Evolutionary conservation across 129 eudicot species (phyloP).

Genomic region (Chrysanthemum lavandulifolium): DNA sequence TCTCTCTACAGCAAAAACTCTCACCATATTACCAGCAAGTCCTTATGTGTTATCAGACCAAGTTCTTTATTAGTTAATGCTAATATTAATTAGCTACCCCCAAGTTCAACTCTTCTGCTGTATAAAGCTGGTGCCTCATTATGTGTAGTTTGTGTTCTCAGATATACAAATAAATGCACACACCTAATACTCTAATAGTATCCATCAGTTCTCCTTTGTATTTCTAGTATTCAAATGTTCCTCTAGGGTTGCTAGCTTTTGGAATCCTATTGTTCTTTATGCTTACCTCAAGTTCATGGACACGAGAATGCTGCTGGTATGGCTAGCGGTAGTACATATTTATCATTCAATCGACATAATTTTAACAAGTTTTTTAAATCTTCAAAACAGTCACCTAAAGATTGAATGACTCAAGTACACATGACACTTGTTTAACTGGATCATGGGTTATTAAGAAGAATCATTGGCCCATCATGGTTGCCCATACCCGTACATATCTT

Average conservation of each 20-base stretch:
- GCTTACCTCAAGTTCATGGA: conserved; percentile 10
- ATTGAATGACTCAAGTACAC: conserved; percentile 13
- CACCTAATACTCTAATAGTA: not conserved
- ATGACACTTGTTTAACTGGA: conserved; percentile 18
- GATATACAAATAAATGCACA: not conserved
- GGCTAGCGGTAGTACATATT: conserved; percentile 1
- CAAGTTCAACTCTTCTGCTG: not conserved
- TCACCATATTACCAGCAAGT: not conserved
- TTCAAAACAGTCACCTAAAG: conserved; percentile 8
- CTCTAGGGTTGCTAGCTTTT: conserved; percentile 9
- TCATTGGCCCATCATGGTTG: conserved; percentile 32
- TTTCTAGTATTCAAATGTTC: not conserved
- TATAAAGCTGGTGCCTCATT: not conserved
- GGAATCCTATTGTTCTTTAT: conserved; percentile 5
- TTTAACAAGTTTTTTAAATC: conserved; percentile 1
- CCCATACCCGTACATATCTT: conserved; percentile 35
- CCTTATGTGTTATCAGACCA: not conserved
- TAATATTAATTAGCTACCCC: not conserved
- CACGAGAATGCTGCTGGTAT: conserved; percentile 16
- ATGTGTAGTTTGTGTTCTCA: not conserved
- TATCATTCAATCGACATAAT: not conserved
- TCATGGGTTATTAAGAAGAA: conserved; percentile 29
- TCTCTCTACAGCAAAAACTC: not conserved
- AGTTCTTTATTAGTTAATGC: not conserved
- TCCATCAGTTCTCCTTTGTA: not conserved